Evolutionary conservation across 2,329 filamentous ascomycete genomes (phyloP), one percentile per base, ranked within the genome.

Genomic region (Bimuria novae-zelandiae): DNA sequence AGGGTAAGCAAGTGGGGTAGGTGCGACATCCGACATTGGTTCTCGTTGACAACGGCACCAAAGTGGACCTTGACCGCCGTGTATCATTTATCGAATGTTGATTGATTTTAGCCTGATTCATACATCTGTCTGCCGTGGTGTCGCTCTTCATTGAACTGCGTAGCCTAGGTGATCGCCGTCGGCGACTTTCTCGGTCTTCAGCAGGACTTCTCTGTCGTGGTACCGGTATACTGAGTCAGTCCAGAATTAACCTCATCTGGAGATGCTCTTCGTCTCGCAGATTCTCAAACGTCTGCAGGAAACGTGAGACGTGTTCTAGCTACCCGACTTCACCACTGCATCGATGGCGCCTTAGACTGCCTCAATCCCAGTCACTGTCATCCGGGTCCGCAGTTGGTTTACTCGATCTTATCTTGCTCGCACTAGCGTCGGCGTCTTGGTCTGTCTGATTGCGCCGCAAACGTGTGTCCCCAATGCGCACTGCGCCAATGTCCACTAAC

Each of bases 401-500:
- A 8, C 69, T 62, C 51, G 68, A 67, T 39, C 62, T 80, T 80
- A 62, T 81, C 81, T 58, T 77, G 79, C 64, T 79, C 79, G 64
- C 82, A 80, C 46, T 78, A 78, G 67, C 81, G 80, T 57, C 77
- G 72, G 60, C 76, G 64, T 42, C 83, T 36, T 87, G 85, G 12
- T 39, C 44, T 56, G 86, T 82, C 44, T 61, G 64, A 1, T 84
- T 82, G 12, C 81, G 80, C 60, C 83, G 79, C 30, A 97, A 80
- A 49, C 94, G 86, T 75, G 90, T 83, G 71, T 99, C 94, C 52
- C 86, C 88, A 44, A 87, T 81, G 48, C 86, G 84, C 14, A 97
- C 79, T 1, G 92, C 93, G 3, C 92, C 92, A 32, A 95, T 80
- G 42, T 92, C 88, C 2, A 97, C 83, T 32, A 99, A 78, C 35